Evolutionary conservation across 106 monocot species (phyloP), one percentile per base, ranked within the genome.

Genomic region (Dendrobium officinale): DNA sequence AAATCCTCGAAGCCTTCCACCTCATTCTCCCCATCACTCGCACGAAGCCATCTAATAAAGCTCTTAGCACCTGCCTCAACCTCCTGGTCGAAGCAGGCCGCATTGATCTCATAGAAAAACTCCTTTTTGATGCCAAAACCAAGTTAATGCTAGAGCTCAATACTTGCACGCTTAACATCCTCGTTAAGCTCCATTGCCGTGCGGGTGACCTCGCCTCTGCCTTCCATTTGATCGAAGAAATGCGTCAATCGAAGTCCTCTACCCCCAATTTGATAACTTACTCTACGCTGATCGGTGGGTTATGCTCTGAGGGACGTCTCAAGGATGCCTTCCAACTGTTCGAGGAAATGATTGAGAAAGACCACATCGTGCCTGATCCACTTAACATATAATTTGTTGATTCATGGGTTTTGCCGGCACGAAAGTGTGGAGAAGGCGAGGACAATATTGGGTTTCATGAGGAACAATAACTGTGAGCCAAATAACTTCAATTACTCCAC

Each of bases 301-400:
- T 95, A 0, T 92, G 93, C 76, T 75, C 55, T 8, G 83, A 31
- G 6, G 95, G 90, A 9, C 77, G 84, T 56, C 51, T 99, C 29
- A 89, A 82, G 80, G 91, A 93, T 19, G 99, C 99, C 8, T 93
- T 93, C 70, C 24, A 88, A 26, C 49, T 99, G 85, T 95, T 99
- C n/a, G 99, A 99, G 76, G 95, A 99, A 85, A 95, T 99, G 99
- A 88, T 93, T 26, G 91, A 86, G 49, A 90, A 77, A 70, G 93
- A 88, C n/a, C 48, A 75, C 70, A 90, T 99, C 33, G 76, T 87
- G 16, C 95, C 99, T 0, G 99, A 99, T 49, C 77, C 77, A 0
- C 31, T 95, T 64, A 84, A 84, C 88, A 2, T 99, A 91, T 77
- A 99, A 99, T 43, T 80, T 93, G 51, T 68, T 99, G 72, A 91